Percentiles rank a stretch among this genome's conserved stretches.
Conservation (phyloP, 1,284 basidiomycete species). For the Sphagnurus paluster region DNA sequence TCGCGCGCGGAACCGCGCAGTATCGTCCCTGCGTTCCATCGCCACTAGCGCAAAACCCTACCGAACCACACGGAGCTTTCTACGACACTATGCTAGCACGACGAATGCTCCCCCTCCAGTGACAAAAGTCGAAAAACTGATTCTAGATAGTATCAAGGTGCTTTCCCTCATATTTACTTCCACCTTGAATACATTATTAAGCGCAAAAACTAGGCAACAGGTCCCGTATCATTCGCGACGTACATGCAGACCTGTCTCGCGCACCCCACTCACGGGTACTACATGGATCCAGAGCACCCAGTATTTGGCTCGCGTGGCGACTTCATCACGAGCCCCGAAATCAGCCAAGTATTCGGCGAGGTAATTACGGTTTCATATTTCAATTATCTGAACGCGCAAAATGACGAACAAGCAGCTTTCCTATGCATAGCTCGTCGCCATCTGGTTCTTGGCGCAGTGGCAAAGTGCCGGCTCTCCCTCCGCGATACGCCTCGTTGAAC, state of each 20-base stretch:
- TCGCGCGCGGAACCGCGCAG: constrained; percentile 12
- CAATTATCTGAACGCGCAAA: constrained; percentile 19
- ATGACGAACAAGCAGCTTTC: constrained; percentile 37
- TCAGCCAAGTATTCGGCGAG: constrained; percentile 97
- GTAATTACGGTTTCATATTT: constrained; percentile 44
- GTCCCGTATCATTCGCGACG: constrained; percentile 81
- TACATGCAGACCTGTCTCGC: constrained; percentile 90
- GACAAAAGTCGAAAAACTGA: constrained; percentile 60
- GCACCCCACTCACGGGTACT: constrained; percentile 89
- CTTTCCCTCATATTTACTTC: constrained; percentile 7
- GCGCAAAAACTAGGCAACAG: constrained; percentile 72
- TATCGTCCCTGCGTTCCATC: background rate
- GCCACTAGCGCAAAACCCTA: background rate
- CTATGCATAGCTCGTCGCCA: constrained; percentile 73
- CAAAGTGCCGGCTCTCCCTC: constrained; percentile 51
- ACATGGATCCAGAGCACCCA: constrained; percentile 70
- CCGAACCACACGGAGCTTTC: background rate
- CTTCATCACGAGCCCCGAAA: constrained; percentile 97
- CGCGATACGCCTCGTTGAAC: constrained; percentile 78
- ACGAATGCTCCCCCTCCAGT: constrained; percentile 14
- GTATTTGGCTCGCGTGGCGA: constrained; percentile 91
- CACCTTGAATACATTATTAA: constrained; percentile 3
- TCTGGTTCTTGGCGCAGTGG: constrained; percentile 89
- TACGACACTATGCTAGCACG: constrained; percentile 12
- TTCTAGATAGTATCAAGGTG: constrained; percentile 71